Conservation (phyloP, 345 rosid species). For the Melaleuca alternifolia region DNA sequence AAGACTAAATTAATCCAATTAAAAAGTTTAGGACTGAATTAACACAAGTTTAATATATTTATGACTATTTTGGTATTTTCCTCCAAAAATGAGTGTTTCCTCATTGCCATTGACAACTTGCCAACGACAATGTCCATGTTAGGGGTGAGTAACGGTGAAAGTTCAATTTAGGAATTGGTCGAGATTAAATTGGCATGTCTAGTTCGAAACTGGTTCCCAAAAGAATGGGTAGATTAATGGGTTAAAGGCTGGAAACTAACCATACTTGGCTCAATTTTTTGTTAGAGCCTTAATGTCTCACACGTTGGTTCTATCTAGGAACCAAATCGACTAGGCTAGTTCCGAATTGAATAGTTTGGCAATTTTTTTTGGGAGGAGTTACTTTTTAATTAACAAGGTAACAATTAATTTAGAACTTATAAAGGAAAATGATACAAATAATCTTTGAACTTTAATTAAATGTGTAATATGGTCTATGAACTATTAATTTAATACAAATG, state of each 20-base stretch:
- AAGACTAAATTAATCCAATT: no score
- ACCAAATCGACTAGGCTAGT: neutral
- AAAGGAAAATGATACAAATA: no score
- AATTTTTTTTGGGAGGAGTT: neutral
- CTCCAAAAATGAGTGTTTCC: neutral
- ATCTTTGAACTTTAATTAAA: no score
- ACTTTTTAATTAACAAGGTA: neutral
- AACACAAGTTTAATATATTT: no score
- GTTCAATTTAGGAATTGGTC: neutral
- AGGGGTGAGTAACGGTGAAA: neutral
- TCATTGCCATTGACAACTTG: neutral
- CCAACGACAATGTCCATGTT: neutral
- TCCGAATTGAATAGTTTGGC: neutral
- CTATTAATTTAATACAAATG: no score
- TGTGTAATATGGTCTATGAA: no score
- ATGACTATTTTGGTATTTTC: no score
- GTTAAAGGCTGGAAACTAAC: neutral
- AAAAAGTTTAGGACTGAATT: no score
- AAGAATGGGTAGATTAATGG: neutral
- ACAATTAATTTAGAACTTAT: neutral
- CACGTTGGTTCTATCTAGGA: neutral
- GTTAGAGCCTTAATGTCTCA: neutral
- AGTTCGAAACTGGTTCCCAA: neutral
- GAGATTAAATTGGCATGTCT: neutral
- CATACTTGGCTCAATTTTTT: neutral